Evolutionary conservation across 2,329 filamentous ascomycete genomes (phyloP), one percentile per base, ranked within the genome.

Genomic region (Pyrenochaeta sp.): DNA sequence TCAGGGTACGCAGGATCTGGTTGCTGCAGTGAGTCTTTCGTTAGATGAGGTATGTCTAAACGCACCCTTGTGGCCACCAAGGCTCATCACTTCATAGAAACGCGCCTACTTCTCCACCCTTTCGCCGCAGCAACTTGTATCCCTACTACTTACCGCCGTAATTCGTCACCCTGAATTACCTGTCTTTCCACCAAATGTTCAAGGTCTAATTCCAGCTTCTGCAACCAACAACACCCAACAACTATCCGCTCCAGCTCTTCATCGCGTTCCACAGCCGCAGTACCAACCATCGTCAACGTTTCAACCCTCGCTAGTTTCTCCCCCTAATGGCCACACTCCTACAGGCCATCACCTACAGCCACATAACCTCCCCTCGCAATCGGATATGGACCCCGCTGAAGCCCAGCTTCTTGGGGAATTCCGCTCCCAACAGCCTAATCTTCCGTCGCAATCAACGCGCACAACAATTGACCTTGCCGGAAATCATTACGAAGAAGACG

Each of bases 161-260:
- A 82, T 83, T 41, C 73, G 85, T 2, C 81, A 90, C 55, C 87
- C 89, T 2, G 82, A 87, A 47, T 77, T 92, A 5, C 85, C 88
- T 4, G 78, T 92, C 46, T 92, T 90, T 60, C 71, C 79, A n/a
- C 73, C 75, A 33, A 74, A 75, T 41, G 54, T 73, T 17, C 56
- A 62, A 4, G 51, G 47, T 21, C 54, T 73, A 0, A 58, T 73
- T 30, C 54, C 66, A 58, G 43, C 55, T 56, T 45, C 63, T 50
- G 20, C 63, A 5, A 42, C 40, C 4, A 45, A 32, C 10, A 49
- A 57, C 42, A 54, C 62, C 15, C 47, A 61, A 50, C 32, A 57
- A 58, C 44, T 49, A 51, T 56, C 33, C 2, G 17, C 45, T 30
- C 45, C 51, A 42, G 36, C 45, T 23, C 44, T 42, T 7, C 46